A percentile compares a stretch with the other conserved stretches of the same genome.
Evolutionary conservation across 129 eudicot genomes (phyloP).

Genomic region (Artemisia argyi): DNA sequence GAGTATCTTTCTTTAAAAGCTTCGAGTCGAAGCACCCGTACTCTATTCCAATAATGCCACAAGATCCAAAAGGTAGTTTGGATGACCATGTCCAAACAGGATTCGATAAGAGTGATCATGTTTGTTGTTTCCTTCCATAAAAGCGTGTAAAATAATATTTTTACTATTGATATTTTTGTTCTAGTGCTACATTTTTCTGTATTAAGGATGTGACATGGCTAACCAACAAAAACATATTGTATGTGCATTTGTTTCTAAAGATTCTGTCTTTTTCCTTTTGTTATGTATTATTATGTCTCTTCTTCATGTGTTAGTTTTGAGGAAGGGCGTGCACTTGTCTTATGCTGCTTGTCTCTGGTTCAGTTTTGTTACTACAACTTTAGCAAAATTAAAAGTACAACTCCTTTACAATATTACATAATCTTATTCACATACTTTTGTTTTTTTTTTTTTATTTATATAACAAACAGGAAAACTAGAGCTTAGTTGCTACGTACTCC

Average conservation of each 20-base stretch:
- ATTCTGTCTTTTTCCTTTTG: slow-evolving; percentile 21
- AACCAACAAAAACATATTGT: slow-evolving; percentile 2
- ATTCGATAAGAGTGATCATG: no score
- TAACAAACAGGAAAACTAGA: neutral
- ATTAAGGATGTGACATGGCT: slow-evolving; percentile 1
- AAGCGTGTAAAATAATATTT: no score
- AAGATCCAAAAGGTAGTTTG: no score
- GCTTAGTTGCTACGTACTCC: neutral
- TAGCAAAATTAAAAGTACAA: neutral
- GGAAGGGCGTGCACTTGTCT: slow-evolving; percentile 28
- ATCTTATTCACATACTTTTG: neutral
- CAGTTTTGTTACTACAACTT: neutral
- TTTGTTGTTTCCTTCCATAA: no score
- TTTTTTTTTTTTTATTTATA: neutral
- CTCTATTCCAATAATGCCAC: no score
- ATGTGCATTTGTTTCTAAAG: slow-evolving; percentile 14
- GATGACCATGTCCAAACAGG: no score
- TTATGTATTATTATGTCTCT: neutral
- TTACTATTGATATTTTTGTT: no score
- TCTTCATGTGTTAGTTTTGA: slow-evolving; percentile 20
- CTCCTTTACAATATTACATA: neutral
- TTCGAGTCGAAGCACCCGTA: no score
- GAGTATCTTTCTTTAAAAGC: no score
- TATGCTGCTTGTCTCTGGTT: slow-evolving; percentile 7
- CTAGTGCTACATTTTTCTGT: no score